These are phyloP conservation scores for Candida quercuum DNA, from an alignment of 805 yeast genomes.

Conservation along the genomic window DNA sequence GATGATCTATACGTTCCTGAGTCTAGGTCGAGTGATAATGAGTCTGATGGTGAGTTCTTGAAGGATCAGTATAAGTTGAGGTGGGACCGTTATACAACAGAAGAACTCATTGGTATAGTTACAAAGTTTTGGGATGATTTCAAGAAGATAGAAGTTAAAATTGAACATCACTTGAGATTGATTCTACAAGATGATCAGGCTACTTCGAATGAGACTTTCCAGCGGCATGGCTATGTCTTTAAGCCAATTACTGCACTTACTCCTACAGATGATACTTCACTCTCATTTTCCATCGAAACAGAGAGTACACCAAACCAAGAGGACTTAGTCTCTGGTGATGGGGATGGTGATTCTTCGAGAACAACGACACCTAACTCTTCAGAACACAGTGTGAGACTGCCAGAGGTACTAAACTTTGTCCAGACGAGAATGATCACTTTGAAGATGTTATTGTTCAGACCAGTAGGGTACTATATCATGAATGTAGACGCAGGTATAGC, in stretches of 20 bases:
- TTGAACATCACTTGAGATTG: conserved; percentile 11
- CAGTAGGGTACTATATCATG: conserved; percentile 13
- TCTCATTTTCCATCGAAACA: too few relatives aligned
- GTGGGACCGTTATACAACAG: conserved; percentile 15
- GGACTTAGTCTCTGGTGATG: background rate
- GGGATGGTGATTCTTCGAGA: background rate
- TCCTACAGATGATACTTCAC: background rate
- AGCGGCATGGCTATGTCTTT: conserved; percentile 19
- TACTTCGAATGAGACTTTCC: conserved; percentile 6
- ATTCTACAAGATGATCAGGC: conserved; percentile 12
- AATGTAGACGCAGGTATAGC: conserved; percentile 10
- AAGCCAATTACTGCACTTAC: conserved; percentile 8
- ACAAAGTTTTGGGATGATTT: conserved; percentile 14
- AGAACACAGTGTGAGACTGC: conserved; percentile 5
- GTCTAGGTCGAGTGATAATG: conserved; percentile 4
- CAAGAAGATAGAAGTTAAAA: conserved; percentile 14
- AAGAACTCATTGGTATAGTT: conserved; percentile 6
- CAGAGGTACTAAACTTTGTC: conserved; percentile 19
- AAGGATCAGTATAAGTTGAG: conserved; percentile 11
- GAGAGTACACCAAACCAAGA: too few relatives aligned
- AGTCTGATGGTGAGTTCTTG: conserved; percentile 8
- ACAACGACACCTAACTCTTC: conserved; percentile 7
- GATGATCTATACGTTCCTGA: conserved; percentile 20
- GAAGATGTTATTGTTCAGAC: conserved; percentile 18
- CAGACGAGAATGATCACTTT: conserved; percentile 18